Conservation (phyloP, 2,329 filamentous ascomycete genomes). For the Arthrobotrys sinensis region DNA sequence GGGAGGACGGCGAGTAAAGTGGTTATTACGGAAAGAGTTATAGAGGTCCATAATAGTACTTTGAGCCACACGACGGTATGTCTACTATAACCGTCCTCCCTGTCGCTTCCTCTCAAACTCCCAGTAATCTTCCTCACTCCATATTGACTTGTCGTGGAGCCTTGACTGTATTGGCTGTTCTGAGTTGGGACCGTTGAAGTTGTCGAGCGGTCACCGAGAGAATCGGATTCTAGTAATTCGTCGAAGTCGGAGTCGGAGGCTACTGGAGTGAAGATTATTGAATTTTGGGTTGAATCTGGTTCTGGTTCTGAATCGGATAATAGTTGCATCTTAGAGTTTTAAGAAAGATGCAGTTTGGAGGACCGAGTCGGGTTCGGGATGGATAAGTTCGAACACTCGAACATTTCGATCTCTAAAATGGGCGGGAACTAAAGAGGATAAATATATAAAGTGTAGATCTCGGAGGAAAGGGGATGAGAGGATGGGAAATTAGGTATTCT, state of each 20-base stretch:
- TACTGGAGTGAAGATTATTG: slow-evolving; percentile 39
- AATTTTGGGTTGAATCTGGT: slow-evolving; percentile 11
- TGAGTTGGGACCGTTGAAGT: slow-evolving; percentile 50
- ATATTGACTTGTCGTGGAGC: slow-evolving; percentile 2
- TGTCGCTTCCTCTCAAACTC: background rate
- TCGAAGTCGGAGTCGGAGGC: slow-evolving; percentile 56
- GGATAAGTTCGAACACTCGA: background rate
- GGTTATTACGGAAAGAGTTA: slow-evolving; percentile 10
- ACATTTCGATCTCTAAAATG: too few relatives aligned
- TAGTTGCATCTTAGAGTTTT: slow-evolving; percentile 34
- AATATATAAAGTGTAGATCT: too few relatives aligned
- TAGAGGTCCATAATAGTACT: slow-evolving; percentile 24
- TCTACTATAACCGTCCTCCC: slow-evolving; percentile 2
- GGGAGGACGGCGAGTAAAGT: slow-evolving; percentile 10
- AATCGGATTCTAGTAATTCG: slow-evolving; percentile 53
- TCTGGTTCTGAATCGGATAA: slow-evolving; percentile 32
- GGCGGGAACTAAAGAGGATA: too few relatives aligned
- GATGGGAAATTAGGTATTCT: too few relatives aligned
- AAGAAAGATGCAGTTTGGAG: background rate
- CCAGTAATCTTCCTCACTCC: background rate
- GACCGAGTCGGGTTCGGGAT: background rate
- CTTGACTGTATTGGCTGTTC: slow-evolving; percentile 30
- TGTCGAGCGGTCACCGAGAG: slow-evolving; percentile 52
- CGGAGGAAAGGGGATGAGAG: too few relatives aligned
- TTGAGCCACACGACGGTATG: background rate